Conservation (phyloP, 2,329 filamentous ascomycete species). For the Colletotrichum godetiae region DNA sequence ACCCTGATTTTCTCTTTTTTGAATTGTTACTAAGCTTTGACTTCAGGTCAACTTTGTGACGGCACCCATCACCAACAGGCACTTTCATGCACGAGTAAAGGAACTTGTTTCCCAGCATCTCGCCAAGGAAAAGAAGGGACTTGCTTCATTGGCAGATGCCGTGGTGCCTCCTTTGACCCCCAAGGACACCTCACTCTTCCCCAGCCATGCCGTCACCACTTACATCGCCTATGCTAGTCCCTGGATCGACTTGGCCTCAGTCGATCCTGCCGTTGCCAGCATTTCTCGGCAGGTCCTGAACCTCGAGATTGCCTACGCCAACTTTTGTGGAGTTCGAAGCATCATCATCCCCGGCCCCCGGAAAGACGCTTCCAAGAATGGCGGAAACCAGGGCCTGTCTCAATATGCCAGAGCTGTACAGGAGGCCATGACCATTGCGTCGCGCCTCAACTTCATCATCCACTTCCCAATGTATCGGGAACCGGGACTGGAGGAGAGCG, state of each 20-base stretch:
- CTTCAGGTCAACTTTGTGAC: constrained; percentile 82
- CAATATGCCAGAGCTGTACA: constrained; percentile 88
- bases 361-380: constrained; percentile 66
- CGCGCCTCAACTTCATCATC: constrained; percentile 82
- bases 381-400: constrained; percentile 63
- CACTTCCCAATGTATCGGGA: constrained; percentile 87
- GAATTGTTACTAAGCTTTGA: constrained; percentile 34
- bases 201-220: constrained; percentile 75
- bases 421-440: constrained; percentile 80
- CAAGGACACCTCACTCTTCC: constrained; percentile 80
- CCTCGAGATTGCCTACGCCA: constrained; percentile 92
- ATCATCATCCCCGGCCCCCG: constrained; percentile 85
- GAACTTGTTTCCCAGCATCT: constrained; percentile 69
- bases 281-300: constrained; percentile 91
- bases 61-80: constrained; percentile 78
- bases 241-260: constrained; percentile 91
- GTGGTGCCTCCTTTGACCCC: constrained; percentile 78
- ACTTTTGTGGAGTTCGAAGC: constrained; percentile 90
- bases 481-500: constrained; percentile 65
- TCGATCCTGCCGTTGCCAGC: constrained; percentile 84
- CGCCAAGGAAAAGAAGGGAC: constrained; percentile 54
- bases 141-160: constrained; percentile 60
- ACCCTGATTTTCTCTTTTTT: not conserved
- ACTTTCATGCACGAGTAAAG: constrained; percentile 78
- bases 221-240: constrained; percentile 84